phyloP scores from a whole-genome alignment of 176 grass and related monocot species.

The Musa schizocarpa region DNA sequence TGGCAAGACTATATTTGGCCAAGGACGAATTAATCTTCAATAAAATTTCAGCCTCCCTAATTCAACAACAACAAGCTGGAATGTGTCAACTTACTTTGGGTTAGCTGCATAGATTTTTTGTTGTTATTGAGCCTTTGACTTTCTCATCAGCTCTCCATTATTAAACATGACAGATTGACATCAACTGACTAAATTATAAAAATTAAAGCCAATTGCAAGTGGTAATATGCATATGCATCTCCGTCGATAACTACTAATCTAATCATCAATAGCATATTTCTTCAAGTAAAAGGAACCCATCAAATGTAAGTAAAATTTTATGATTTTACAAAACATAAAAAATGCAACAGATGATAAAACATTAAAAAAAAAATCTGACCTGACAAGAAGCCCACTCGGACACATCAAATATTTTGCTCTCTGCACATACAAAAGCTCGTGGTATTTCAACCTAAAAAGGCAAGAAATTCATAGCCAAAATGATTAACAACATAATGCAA shows the following conservation, averaged over 20 bases:
- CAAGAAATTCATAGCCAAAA: background rate
- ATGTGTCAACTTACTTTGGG: too few relatives aligned
- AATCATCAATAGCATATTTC: background rate
- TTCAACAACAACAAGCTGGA: too few relatives aligned
- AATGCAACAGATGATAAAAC: background rate
- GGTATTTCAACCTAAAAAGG: conserved; percentile 73
- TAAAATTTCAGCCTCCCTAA: too few relatives aligned
- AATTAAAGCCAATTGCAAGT: background rate
- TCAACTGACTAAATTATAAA: background rate
- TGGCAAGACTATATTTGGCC: too few relatives aligned
- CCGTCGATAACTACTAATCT: background rate
- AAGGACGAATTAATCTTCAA: too few relatives aligned
- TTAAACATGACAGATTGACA: too few relatives aligned
- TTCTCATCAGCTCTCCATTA: too few relatives aligned
- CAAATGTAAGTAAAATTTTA: background rate
- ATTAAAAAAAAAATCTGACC: conserved; percentile 31
- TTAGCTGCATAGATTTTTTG: too few relatives aligned
- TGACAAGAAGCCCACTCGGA: conserved; percentile 98
- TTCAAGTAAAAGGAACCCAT: background rate
- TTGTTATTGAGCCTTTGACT: too few relatives aligned
- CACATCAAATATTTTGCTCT: conserved; percentile 99
- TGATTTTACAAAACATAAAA: background rate
- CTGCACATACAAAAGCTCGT: conserved; percentile 94
- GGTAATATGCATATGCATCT: background rate
- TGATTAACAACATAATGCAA: background rate